Base-by-base conservation (phyloP, 2,329 filamentous ascomycete species). In the Tetracladium maxilliforme region DNA sequence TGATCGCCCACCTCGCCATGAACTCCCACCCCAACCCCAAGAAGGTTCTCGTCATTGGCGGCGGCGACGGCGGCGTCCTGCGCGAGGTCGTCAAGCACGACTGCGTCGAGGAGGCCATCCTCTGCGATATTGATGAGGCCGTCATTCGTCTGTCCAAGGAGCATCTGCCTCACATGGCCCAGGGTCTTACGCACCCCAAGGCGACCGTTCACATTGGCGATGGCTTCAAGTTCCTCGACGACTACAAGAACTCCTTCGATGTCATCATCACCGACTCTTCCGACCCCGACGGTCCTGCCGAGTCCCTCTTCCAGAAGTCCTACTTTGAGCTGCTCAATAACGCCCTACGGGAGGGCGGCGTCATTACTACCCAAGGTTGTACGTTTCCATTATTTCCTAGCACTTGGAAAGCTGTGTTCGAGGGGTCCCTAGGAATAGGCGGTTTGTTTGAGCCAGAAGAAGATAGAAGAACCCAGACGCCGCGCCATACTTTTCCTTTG, bases 341-440 rank as follows among this genome's bases (percentile, higher is more conserved):
- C 47, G 90, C 90, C 44, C 74, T 95, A 43, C 75, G 81, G 40
- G 83, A 93, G 47, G 87, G 86, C 58, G 90, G 90, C 64, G 84
- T 98, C 50, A 95, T 98, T 61, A 87, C 84, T 59, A 98, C 90
- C 52, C 90, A 98, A 94, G 90, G 90, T 98, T 92, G 83, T 92
- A 84, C 70, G 83, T 82, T 66, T 73, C 76, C 74, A 69, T 71
- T 64, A 68, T 37, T 23, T 23, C 9, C 13, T 20, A 9, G 18
- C n/a, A 9, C 18, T 20, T 20, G 9, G 32, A 11, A 33, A 14
- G 31, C 28, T 11, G 25, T 33, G 15, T 14, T 34, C 9, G 16
- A n/a, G n/a, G n/a, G n/a, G n/a, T n/a, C n/a, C n/a, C n/a, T n/a
- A n/a, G n/a, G n/a, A n/a, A n/a, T n/a, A n/a, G n/a, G n/a, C n/a